Evolutionary conservation across 129 eudicot species (phyloP).

Genomic region (Ambrosia trifida): DNA sequence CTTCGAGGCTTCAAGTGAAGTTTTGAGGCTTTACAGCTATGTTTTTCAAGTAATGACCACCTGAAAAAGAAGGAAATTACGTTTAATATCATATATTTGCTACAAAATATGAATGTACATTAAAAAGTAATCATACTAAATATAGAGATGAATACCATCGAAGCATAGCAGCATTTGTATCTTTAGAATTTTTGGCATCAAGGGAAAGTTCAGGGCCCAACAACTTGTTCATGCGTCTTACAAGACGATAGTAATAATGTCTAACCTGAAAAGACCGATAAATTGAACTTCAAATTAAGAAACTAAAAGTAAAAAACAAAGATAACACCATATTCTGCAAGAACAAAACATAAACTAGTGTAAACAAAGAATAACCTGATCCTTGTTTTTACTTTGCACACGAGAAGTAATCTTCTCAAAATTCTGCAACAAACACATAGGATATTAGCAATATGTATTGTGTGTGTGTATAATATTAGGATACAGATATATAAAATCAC

Average conservation of each 20-base stretch:
- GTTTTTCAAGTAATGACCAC: conserved; percentile 87
- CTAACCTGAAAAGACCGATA: conserved; percentile 54
- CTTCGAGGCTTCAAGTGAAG: conserved; percentile 90
- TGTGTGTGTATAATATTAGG: too few species aligned
- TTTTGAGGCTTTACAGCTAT: conserved; percentile 87
- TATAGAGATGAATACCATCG: conserved; percentile 13
- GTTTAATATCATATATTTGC: conserved; percentile 31
- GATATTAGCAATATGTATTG: not conserved
- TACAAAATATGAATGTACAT: not conserved
- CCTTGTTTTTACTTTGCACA: conserved; percentile 85
- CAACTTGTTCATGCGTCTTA: conserved; percentile 31
- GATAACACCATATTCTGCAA: not conserved
- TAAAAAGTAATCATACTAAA: not conserved
- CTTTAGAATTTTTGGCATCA: not conserved
- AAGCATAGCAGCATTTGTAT: not conserved
- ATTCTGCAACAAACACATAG: conserved; percentile 48
- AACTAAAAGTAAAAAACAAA: not conserved
- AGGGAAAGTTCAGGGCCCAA: not conserved
- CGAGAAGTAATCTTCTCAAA: conserved; percentile 78
- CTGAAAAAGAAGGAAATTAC: conserved; percentile 55
- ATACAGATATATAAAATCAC: not conserved
- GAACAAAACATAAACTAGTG: not conserved
- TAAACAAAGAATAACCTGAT: conserved; percentile 54
- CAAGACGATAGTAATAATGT: conserved; percentile 86
- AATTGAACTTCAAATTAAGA: not conserved